phyloP scores from a whole-genome alignment of 148 eudicot species.

The Amaranthus hypochondriacus region DNA sequence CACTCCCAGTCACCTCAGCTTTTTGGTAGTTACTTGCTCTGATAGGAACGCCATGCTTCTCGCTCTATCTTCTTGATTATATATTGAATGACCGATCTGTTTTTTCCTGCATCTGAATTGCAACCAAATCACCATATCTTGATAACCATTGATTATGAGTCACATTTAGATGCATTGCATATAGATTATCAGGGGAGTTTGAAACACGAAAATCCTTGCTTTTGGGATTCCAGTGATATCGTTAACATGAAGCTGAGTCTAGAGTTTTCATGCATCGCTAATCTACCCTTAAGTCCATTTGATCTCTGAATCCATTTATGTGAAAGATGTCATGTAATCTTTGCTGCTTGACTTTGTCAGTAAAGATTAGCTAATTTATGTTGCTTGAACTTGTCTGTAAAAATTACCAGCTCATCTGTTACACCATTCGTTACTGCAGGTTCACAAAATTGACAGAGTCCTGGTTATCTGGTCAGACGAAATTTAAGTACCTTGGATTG shows the following conservation, averaged over 20 bases:
- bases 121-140: neutral
- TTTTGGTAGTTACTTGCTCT: neutral
- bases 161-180: neutral
- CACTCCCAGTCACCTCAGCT: neutral
- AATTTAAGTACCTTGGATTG: conserved; percentile 42
- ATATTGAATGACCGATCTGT: neutral
- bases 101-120: neutral
- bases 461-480: conserved; percentile 41
- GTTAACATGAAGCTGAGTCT: neutral
- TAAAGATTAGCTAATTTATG: neutral
- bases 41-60: neutral
- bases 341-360: neutral
- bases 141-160: neutral
- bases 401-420: neutral
- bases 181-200: neutral
- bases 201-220: neutral
- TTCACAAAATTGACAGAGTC: conserved; percentile 48
- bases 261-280: neutral
- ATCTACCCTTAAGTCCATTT: neutral
- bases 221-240: neutral
- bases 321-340: neutral
- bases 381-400: conserved; percentile 1
- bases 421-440: conserved; percentile 31
- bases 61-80: neutral
- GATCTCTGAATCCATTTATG: neutral